Evolutionary conservation across 1,284 basidiomycete genomes (phyloP).

Genomic region (Ceratobasidium sp.): DNA sequence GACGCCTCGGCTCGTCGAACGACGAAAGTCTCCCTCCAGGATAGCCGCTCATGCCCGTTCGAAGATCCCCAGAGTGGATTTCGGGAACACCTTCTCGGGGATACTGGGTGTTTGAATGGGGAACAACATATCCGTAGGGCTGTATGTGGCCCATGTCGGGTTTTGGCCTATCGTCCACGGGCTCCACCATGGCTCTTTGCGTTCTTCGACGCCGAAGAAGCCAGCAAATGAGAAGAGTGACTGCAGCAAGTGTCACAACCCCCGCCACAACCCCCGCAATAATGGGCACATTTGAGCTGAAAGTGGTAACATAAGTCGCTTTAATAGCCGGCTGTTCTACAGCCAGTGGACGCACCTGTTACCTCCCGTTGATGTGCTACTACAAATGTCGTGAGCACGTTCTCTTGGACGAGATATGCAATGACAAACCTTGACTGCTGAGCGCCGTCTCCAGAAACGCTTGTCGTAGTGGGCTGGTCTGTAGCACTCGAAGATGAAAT

Average conservation of each 20-base stretch:
- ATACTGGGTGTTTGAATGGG: constrained; percentile 5
- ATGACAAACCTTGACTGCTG: constrained; percentile 1
- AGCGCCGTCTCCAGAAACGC: background rate
- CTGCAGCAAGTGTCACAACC: background rate
- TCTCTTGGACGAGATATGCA: background rate
- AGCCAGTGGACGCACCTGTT: background rate
- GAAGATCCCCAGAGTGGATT: background rate
- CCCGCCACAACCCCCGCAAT: background rate
- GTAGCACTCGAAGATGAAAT: background rate
- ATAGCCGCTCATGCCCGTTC: background rate
- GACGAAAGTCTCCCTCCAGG: too few relatives aligned
- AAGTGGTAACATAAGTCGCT: background rate
- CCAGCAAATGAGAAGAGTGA: constrained; percentile 8
- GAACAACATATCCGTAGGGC: background rate
- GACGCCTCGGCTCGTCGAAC: too few relatives aligned
- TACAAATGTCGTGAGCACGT: background rate
- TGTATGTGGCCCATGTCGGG: background rate
- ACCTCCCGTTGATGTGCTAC: background rate
- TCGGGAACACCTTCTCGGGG: background rate
- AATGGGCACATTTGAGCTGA: background rate
- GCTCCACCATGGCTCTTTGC: background rate
- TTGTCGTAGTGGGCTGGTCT: background rate
- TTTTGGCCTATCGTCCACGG: background rate
- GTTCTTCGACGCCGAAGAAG: background rate
- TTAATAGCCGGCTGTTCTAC: too few relatives aligned